Conservation (phyloP, 495 filamentous ascomycete genomes). For the Penicillium canescens region DNA sequence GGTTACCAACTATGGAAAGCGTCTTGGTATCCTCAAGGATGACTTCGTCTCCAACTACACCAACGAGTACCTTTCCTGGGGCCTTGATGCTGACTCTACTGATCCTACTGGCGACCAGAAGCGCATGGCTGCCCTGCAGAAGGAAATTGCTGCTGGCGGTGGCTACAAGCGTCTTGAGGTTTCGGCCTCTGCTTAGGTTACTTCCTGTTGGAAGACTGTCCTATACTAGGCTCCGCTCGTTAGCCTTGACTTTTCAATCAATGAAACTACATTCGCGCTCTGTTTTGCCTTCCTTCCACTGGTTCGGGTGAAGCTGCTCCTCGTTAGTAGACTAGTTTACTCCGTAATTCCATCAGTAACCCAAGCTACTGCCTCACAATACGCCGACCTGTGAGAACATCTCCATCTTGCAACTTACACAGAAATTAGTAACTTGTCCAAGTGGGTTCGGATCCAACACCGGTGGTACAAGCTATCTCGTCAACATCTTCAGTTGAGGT, state of each 20-base stretch:
- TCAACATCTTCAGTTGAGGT: no score
- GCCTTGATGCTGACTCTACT: slow-evolving; percentile 56
- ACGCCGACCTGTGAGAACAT: no score
- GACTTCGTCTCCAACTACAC: slow-evolving; percentile 67
- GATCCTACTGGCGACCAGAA: slow-evolving; percentile 68
- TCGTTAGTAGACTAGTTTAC: no score
- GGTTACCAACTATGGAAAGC: slow-evolving; percentile 68
- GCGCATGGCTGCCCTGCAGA: slow-evolving; percentile 61
- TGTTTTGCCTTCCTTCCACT: no score
- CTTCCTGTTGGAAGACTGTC: background rate
- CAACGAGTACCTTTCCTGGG: slow-evolving; percentile 63
- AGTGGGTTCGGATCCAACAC: no score
- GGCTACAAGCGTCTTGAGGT: slow-evolving; percentile 43
- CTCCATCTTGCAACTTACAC: no score
- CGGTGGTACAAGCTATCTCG: no score
- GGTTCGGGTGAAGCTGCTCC: no score
- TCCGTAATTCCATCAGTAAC: no score
- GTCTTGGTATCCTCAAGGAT: slow-evolving; percentile 58
- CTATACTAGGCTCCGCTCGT: slow-evolving; percentile 17
- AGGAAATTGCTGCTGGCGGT: slow-evolving; percentile 53
- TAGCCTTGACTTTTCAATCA: slow-evolving; percentile 12
- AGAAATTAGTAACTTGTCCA: no score
- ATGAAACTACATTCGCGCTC: slow-evolving; percentile 4
- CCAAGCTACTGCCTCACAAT: no score
- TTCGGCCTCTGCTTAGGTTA: slow-evolving; percentile 29